A percentile compares a stretch with the other conserved stretches of the same genome.
These are phyloP conservation scores for Leccinum variicolor DNA, from an alignment of 768 basidiomycete genomes.

Conservation along the genomic window DNA sequence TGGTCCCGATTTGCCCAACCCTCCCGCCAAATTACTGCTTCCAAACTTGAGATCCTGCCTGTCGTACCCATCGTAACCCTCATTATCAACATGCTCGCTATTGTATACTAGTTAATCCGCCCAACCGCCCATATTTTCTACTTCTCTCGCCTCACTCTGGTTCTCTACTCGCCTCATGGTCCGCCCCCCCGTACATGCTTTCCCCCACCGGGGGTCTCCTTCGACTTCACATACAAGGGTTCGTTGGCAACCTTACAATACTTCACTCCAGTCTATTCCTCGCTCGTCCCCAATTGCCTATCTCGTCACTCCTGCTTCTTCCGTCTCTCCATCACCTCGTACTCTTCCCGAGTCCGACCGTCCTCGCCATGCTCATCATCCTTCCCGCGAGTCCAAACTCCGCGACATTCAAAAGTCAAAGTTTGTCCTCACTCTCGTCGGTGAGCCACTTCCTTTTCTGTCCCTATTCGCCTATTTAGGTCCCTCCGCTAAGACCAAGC, in stretches of 20 bases:
- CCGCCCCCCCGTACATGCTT: constrained; percentile 40
- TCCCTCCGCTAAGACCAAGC: constrained; percentile 58
- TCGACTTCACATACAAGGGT: constrained; percentile 59
- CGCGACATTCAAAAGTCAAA: constrained; percentile 55
- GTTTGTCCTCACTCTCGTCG: constrained; percentile 66
- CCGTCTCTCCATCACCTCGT: constrained; percentile 41
- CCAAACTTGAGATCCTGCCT: constrained; percentile 12
- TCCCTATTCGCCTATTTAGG: constrained; percentile 9
- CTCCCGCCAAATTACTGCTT: constrained; percentile 15
- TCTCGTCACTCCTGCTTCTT: constrained; percentile 58
- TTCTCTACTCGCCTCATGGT: constrained; percentile 25
- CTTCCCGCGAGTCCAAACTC: constrained; percentile 33
- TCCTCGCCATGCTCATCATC: constrained; percentile 30
- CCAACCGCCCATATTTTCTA: constrained; percentile 12
- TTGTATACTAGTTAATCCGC: constrained; percentile 34
- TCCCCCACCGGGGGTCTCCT: constrained; percentile 71
- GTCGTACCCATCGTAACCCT: constrained; percentile 15
- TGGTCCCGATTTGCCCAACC: constrained; percentile 25
- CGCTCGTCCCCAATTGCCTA: constrained; percentile 36
- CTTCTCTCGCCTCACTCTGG: not conserved
- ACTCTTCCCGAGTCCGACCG: constrained; percentile 36
- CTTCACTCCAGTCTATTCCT: constrained; percentile 38
- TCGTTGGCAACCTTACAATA: constrained; percentile 79
- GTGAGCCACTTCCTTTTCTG: constrained; percentile 42
- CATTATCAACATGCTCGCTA: constrained; percentile 34